Evolutionary conservation across 2,329 filamentous ascomycete species (phyloP), one percentile per base, ranked within the genome.

Genomic region (Hypoxylon sp.): DNA sequence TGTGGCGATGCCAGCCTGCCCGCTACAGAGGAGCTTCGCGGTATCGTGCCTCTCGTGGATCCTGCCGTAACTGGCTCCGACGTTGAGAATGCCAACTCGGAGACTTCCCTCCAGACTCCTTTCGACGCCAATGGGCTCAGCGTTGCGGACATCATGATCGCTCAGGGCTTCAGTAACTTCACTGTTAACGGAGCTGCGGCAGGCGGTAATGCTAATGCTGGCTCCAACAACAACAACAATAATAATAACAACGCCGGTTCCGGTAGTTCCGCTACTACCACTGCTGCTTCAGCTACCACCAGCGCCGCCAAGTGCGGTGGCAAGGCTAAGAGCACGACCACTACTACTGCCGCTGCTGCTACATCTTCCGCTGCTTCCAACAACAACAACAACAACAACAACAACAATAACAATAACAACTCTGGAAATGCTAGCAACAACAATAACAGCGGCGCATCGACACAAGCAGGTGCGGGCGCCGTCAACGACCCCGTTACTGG

Each of bases 31-130:
- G 84, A 84, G 61, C 87, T 92, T 33, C 84, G 90, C 47, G 91
- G 91, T 69, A 89, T 93, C 63, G 83, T 91, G 3, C 90, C 90
- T 26, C 83, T 90, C 14, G 86, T 92, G 68, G 91, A 92, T 77
- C 90, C 91, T 2, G 86, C 80, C 67, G 88, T 92, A 42, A 81
- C 74, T 55, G 87, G 85, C 63, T 81, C 87, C 22, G 88, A 85
- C 60, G 74, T 81, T 10, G 87, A 88, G 76, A 92, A 91, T 69
- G 85, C 86, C 67, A 87, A 90, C 77, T 88, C 89, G 14, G 80
- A 79, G 1, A 78, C 78, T 24, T 90, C 87, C 3, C 76, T 85
- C 50, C 76, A 76, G 17, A 83, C 79, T 3, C 88, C 90, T 3
- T 87, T 92, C 51, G 78, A 84, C 48, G 88, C 89, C 13, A 78